Conservation (phyloP, 2,329 filamentous ascomycete species). For the Colletotrichum sidae region DNA sequence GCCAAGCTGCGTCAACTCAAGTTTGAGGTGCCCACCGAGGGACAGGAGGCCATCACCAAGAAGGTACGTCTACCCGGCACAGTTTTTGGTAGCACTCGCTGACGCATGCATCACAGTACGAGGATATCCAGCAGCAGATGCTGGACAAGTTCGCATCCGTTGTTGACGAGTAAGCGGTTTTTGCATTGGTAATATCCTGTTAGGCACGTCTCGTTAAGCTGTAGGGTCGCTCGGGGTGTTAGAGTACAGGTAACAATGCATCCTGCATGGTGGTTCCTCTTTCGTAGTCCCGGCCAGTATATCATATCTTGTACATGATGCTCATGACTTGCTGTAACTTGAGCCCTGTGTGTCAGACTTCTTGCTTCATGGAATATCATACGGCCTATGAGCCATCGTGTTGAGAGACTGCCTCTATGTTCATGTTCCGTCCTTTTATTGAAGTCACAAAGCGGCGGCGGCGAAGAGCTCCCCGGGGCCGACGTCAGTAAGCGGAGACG, state of each 20-base stretch:
- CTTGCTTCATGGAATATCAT: background rate
- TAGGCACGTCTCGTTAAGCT: constrained; percentile 25
- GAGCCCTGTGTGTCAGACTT: background rate
- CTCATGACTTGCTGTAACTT: background rate
- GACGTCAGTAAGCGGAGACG: background rate
- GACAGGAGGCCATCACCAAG: constrained; percentile 82
- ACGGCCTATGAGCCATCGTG: too few relatives aligned
- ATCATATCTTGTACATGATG: constrained; percentile 37
- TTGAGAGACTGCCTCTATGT: too few relatives aligned
- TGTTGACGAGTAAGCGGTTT: constrained; percentile 81
- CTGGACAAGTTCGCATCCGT: constrained; percentile 97
- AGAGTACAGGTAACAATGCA: constrained; percentile 25
- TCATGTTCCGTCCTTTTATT: too few relatives aligned
- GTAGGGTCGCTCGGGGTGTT: constrained; percentile 30
- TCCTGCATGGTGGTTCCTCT: constrained; percentile 32
- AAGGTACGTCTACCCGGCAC: constrained; percentile 69
- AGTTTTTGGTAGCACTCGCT: constrained; percentile 50
- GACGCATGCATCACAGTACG: constrained; percentile 71
- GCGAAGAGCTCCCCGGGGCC: too few relatives aligned
- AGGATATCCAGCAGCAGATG: constrained; percentile 91
- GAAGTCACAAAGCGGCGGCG: too few relatives aligned
- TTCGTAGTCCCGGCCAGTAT: constrained; percentile 36
- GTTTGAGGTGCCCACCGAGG: constrained; percentile 92
- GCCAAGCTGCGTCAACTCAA: constrained; percentile 89
- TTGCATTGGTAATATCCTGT: constrained; percentile 12